Conservation (phyloP, 176 grass and related monocot genomes). For the Panicum miliaceum region DNA sequence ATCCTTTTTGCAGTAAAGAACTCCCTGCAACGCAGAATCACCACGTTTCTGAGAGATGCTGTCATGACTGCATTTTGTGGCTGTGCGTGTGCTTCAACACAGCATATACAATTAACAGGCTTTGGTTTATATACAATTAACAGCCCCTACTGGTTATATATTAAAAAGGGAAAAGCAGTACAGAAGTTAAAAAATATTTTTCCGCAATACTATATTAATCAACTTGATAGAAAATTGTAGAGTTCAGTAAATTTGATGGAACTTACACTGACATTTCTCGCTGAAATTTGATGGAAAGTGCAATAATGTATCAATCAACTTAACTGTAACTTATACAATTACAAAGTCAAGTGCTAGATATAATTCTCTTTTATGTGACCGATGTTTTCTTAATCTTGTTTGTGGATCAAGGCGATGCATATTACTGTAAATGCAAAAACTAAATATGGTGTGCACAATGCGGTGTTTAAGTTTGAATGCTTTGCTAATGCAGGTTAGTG, state of each 20-base stretch:
- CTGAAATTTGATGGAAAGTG: neutral
- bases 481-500: constrained; percentile 64
- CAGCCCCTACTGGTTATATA: too few relatives aligned
- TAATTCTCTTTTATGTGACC: neutral
- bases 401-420: neutral
- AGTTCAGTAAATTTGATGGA: neutral
- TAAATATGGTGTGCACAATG: neutral
- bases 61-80: neutral
- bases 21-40: too few relatives aligned
- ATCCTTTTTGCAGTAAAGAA: neutral
- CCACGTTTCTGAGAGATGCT: too few relatives aligned
- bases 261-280: neutral
- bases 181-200: too few relatives aligned
- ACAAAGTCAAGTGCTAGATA: neutral
- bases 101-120: neutral
- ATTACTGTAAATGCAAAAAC: neutral
- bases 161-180: too few relatives aligned
- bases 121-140: too few relatives aligned
- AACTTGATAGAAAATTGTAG: neutral
- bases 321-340: neutral
- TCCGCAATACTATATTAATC: neutral
- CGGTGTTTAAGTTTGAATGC: constrained; percentile 18
- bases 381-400: neutral
- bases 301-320: neutral
- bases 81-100: neutral